Base-by-base conservation (phyloP, 306 rosid genomes). In the Acacia confusa region DNA sequence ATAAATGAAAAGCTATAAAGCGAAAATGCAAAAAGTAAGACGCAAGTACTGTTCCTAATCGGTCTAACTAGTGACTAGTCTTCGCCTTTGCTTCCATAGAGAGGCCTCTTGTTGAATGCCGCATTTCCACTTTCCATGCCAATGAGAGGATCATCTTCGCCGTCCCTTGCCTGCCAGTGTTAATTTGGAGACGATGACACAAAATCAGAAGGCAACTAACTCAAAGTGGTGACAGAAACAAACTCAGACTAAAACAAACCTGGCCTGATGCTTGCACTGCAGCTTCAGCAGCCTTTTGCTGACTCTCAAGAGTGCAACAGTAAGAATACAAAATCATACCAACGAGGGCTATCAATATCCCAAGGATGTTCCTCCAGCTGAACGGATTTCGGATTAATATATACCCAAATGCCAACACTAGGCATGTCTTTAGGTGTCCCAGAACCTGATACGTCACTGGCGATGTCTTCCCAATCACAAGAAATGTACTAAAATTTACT, bases 381-480 rank as follows among this genome's bases (percentile, higher is more conserved):
- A 93, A 91, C 38, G 99, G 99, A 74, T 95, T 95, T 10, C 74
- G 97, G 66, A 93, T 94, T 45, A 95, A 87, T 28, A 89, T 83
- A 84, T 93, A 95, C 53, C 97, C 97, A 79, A 95, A 95, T 13
- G 92, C 95, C 80, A 95, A 89, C 65, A 95, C 99, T 45, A 95
- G 90, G 36, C 99, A 95, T 38, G 99, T 95, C 88, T 95, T 95
- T 41, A 93, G 88, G 90, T 95, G 99, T 78, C 99, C 99, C 22
- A 93, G 95, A 79, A 93, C 99, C 79, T 95, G 99, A 82, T 95
- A 93, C 34, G 99, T 95, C 30, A 95, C 97, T 3, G 97, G 92
- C 58, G 99, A 95, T 55, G 98, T 95, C 84, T 84, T 95, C 86
- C 98, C 98, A 52, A 95, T 95, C 61, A 95, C 98, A 45, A 95